A percentile compares a stretch with the other conserved stretches of the same genome.
Conservation (phyloP, 768 basidiomycete genomes). For the Tricholoma sp. region DNA sequence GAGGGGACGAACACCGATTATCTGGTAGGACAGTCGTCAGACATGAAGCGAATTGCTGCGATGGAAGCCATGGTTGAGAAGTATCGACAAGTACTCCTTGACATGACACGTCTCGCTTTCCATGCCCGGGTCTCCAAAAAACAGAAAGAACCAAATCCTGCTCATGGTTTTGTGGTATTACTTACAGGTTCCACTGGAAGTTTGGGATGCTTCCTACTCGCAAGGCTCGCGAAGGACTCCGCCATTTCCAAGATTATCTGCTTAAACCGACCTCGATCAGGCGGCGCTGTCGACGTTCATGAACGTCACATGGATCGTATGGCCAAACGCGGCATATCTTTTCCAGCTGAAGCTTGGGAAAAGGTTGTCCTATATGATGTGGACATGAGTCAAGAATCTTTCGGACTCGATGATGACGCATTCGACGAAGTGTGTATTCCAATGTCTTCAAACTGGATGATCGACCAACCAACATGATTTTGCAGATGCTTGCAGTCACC, state of each 20-base stretch:
- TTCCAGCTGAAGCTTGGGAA: conserved; percentile 20
- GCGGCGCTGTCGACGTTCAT: conserved; percentile 8
- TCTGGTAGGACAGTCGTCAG: conserved; percentile 3
- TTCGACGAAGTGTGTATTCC: conserved; percentile 19
- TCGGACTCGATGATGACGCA: conserved; percentile 20
- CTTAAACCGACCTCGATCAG: conserved; percentile 20
- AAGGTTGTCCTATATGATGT: conserved; percentile 25
- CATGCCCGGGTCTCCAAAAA: conserved; percentile 8
- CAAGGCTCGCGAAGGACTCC: conserved; percentile 21
- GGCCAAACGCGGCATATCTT: conserved; percentile 22
- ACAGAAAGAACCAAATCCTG: conserved; percentile 3
- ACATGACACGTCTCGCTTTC: conserved; percentile 8
- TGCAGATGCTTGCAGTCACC: conserved; percentile 20
- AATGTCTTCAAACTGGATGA: background rate
- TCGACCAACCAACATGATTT: conserved; percentile 1
- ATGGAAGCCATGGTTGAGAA: conserved; percentile 27
- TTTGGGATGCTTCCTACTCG: conserved; percentile 28
- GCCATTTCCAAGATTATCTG: conserved; percentile 25
- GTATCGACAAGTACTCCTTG: conserved; percentile 12
- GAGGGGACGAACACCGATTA: conserved; percentile 7
- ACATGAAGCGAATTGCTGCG: conserved; percentile 14
- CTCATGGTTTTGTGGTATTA: conserved; percentile 21
- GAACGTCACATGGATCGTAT: conserved; percentile 25
- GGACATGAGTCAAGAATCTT: conserved; percentile 20
- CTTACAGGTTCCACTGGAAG: conserved; percentile 36